Base-by-base conservation (phyloP, 2,329 filamentous ascomycete species). In the Pestalotiopsis sp. region DNA sequence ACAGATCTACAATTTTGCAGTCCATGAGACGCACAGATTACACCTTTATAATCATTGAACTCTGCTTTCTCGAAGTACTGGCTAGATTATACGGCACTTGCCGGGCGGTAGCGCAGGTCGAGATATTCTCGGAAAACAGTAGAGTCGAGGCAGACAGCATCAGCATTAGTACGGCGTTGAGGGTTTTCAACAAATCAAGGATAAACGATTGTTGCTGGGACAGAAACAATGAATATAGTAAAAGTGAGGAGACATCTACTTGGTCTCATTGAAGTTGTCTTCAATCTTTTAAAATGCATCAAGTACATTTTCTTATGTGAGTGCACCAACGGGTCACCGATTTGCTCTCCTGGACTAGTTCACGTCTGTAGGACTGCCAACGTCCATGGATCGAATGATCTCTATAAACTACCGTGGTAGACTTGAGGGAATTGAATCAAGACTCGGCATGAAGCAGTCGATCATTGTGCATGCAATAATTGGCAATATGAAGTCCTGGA, bases 141-240 rank as follows among this genome's bases (percentile, higher is more conserved):
- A 12, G 56, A 59, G 27, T 13, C 9, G 59, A 66, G 52, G 5
- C 64, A 36, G 17, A 49, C 36, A 57, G 64, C 31, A 58, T 66
- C 41, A 56, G 64, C 64, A 66, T 66, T 58, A 39, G 27, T 36
- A 57, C 52, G 64, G 64, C 64, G 64, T 66, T 58, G 20, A 49
- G 64, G 64, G 64, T 41, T 57, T 66, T 38, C 52, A 66, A 66
- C 64, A 66, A 66, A 66, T 66, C 64, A 66, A 49, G 49, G 49
- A 13, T 13, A 52, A 52, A 52, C 6, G 45, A n/a, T 52, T 52
- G 45, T 52, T 52, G 45, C 45, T n/a, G 45, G 31, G 45, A n/a
- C 45, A 52, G 45, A 52, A 52, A 9, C 23, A 45, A n/a, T 52
- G 12, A n/a, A n/a, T n/a, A 52, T 20, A n/a, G 17, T 52, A 7